Evolutionary conservation across 176 grass and related monocot genomes (phyloP), one percentile per base, ranked within the genome.

Genomic region (Avena insularis): DNA sequence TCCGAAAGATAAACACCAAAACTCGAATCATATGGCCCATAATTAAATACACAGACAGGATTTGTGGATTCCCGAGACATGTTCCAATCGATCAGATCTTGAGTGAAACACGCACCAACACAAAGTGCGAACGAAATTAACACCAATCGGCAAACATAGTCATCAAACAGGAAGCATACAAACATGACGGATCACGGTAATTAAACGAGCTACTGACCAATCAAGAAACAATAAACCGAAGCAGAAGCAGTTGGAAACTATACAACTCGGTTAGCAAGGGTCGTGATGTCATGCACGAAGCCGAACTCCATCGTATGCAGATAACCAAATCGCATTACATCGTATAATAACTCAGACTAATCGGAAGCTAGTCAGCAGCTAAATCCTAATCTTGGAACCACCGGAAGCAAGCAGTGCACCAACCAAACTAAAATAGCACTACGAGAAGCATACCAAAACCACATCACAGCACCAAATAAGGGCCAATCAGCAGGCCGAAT

Each of bases 391-490:
- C 12, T 84, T 48, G 25, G 31, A 73, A 65, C 14, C 20, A 53
- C 38, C 38, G 38, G 14, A 23, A 60, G 9, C n/a, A 54, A 38
- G 46, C 67, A 80, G 76, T 83, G 20, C 35, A 6, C 36, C 33
- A 76, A 77, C 6, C 38, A 75, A 47, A 61, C 81, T 40, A 75
- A 85, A 86, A 84, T 21, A 84, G 21, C 53, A 17, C 51, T 54
- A 16, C 16, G 53, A 54, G 4, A 69, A 60, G 4, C 55, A 43
- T 20, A 80, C 13, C 16, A 45, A 68, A 36, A 61, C 64, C 2
- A 72, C 50, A 77, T 13, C 58, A 29, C 4, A 23, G 36, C 56
- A 83, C 23, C 29, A 29, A 29, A 29, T 29, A 29, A 29, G 29
- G 29, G 29, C 57, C 11, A 46, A 46, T 85, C 57, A 35, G 33